Base-by-base conservation (phyloP, 768 basidiomycete genomes). In the Phlebiopsis gigantea region DNA sequence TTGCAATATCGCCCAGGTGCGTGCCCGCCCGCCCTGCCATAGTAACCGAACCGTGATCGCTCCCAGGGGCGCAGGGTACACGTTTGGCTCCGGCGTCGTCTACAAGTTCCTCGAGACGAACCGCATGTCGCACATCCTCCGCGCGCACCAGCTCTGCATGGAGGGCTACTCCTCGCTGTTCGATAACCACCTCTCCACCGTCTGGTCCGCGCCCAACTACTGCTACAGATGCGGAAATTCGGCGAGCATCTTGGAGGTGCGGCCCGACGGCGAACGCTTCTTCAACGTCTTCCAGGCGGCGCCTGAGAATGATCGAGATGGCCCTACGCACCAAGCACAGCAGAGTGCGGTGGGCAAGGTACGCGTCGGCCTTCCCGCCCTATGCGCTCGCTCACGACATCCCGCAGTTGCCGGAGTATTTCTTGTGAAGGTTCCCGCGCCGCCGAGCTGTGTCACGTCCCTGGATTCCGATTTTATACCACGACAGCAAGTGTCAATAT, bases 251-350 rank as follows among this genome's bases (percentile, higher is more conserved):
- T 76, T 98, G 57, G 96, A 98, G 74, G 91, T 99, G 41, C 90
- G 92, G 0, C 96, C 95, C 4, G 90, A 85, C 6, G 92, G 85
- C 44, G 75, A 75, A 17, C 88, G 90, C 81, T 92, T 88, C 71
- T 98, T 98, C 72, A 99, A 98, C 64, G 97, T 98, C 31, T 98
- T 99, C 69, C 92, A 95, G 61, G 97, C 97, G 3, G 97, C 97
- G 1, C 97, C 97, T 4, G 97, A 99, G 73, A 99, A 99, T 69
- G 97, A 98, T 65, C 73, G 89, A 46, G 93, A 96, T 64, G 93
- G 93, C 3, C 93, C 93, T 1, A 82, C 67, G 60, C 88, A 93
- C 50, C 90, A 93, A 68, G 80, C 80, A 10, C 78, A 80, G 6
- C 88, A 89, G 68, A 89, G 76, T 66, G 82, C 79, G 46, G 78